Base-by-base conservation (phyloP, 306 rosid genomes). In the Corylus heterophylla region DNA sequence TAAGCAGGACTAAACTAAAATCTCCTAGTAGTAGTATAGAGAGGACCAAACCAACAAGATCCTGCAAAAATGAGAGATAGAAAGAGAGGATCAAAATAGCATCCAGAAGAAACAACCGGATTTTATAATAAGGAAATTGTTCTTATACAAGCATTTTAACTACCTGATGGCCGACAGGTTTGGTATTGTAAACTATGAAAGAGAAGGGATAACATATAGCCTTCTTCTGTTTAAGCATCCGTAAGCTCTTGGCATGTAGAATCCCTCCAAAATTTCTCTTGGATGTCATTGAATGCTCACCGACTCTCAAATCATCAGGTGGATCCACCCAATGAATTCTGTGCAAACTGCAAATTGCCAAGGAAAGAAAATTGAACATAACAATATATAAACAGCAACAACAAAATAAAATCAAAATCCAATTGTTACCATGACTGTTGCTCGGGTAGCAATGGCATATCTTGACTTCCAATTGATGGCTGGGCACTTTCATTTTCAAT, bases 121-220 rank as follows among this genome's bases (percentile, higher is more conserved):
- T 54, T 72, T 71, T 74, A 75, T 35, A 76, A 29, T 0, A 54
- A 16, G 55, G 52, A 75, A 42, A 18, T 58, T 20, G 44, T 29
- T 29, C 61, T 49, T 31, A 73, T 42, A 82, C 69, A 73, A 67
- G 77, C 62, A 79, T 54, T 45, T 74, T 81, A 73, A 54, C 22
- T 88, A 93, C 99, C 99, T 95, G 98, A 89, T 93, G 99, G 25
- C 97, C 98, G 35, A 93, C 58, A 25, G 99, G 98, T 64, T 86
- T 95, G 49, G 94, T 86, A 83, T 93, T 92, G 75, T 87, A 81
- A 50, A 95, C 75, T 55, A 91, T 17, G 70, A 95, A 92, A 74
- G 89, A 86, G 69, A 91, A 66, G 16, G 89, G 96, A 82, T 81
- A 90, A 55, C 49, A 90, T 66, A 91, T 61, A 64, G 88, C 80